Evolutionary conservation across 768 basidiomycete species (phyloP).

Genomic region (Suillus tomentosus): DNA sequence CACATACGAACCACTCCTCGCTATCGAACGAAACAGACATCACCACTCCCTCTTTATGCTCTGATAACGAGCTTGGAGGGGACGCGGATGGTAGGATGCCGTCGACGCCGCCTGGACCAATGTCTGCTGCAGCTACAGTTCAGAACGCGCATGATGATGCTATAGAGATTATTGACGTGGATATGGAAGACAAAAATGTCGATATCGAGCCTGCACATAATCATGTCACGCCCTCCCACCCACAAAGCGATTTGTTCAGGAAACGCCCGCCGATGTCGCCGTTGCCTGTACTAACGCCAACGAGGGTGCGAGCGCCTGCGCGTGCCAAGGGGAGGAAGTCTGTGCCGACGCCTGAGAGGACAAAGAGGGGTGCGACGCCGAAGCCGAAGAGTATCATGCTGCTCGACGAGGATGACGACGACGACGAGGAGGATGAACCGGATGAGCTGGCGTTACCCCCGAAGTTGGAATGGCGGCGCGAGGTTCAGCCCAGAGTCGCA

Average conservation of each 20-base stretch:
- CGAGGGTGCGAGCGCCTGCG: constrained; percentile 58
- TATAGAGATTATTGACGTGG: constrained; percentile 40
- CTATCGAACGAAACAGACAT: constrained; percentile 39
- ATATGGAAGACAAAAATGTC: constrained; percentile 33
- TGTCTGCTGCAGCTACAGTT: constrained; percentile 11
- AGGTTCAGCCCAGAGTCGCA: not conserved
- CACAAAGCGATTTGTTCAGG: constrained; percentile 46
- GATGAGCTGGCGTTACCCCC: constrained; percentile 38
- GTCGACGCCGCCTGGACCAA: constrained; percentile 53
- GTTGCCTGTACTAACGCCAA: constrained; percentile 52
- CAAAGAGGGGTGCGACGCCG: constrained; percentile 35
- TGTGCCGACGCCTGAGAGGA: constrained; percentile 10
- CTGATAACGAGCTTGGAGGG: constrained; percentile 61
- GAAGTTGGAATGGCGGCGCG: constrained; percentile 12
- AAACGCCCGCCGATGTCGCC: constrained; percentile 68
- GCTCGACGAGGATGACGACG: constrained; percentile 22
- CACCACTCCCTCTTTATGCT: constrained; percentile 71
- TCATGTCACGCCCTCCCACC: constrained; percentile 21
- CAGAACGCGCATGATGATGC: constrained; percentile 4
- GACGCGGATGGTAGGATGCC: constrained; percentile 49
- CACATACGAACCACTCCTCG: constrained; percentile 5
- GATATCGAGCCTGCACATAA: constrained; percentile 11
- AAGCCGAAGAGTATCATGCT: constrained; percentile 23
- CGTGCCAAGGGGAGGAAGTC: constrained; percentile 28
- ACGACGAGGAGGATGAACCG: constrained; percentile 32